A percentile compares a stretch with the other conserved stretches of the same genome.
These are phyloP conservation scores for Cyathus striatus DNA, from an alignment of 768 basidiomycete genomes.

Conservation along the genomic window DNA sequence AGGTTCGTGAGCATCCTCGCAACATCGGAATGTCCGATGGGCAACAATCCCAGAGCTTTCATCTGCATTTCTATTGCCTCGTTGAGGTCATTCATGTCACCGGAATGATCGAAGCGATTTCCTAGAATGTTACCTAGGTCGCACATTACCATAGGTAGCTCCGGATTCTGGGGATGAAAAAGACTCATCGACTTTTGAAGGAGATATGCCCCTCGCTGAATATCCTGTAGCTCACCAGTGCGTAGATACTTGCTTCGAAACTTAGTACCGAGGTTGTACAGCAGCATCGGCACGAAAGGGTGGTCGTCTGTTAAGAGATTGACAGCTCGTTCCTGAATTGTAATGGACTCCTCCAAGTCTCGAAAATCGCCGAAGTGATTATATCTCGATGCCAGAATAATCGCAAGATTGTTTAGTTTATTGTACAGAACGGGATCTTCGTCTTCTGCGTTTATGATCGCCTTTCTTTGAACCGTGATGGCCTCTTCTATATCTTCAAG, in stretches of 20 bases:
- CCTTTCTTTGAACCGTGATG: conserved; percentile 9
- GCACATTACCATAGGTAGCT: background rate
- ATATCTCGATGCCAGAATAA: background rate
- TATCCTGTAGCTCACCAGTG: conserved; percentile 3
- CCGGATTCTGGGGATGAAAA: background rate
- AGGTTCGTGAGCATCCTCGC: no score
- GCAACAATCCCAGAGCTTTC: background rate
- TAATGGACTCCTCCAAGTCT: conserved; percentile 6
- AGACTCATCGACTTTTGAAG: conserved; percentile 5
- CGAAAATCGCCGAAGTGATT: background rate
- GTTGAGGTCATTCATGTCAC: background rate
- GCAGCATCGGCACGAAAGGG: background rate
- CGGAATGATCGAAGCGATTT: background rate
- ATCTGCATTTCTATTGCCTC: conserved; percentile 2
- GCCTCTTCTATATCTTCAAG: conserved; percentile 15
- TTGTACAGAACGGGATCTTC: conserved; percentile 8
- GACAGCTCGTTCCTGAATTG: conserved; percentile 5
- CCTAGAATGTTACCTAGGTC: conserved; percentile 5
- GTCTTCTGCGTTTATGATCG: conserved; percentile 14
- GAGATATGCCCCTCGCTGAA: conserved; percentile 7
- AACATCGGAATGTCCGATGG: no score
- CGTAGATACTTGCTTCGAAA: background rate
- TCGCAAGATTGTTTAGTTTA: conserved; percentile 6
- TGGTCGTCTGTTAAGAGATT: conserved; percentile 4
- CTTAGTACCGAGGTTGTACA: conserved; percentile 5